A percentile compares a stretch with the other conserved stretches of the same genome.
These are phyloP conservation scores for Sarocladiaceae sp. DNA, from an alignment of 2,329 filamentous ascomycete genomes.

Conservation along the genomic window DNA sequence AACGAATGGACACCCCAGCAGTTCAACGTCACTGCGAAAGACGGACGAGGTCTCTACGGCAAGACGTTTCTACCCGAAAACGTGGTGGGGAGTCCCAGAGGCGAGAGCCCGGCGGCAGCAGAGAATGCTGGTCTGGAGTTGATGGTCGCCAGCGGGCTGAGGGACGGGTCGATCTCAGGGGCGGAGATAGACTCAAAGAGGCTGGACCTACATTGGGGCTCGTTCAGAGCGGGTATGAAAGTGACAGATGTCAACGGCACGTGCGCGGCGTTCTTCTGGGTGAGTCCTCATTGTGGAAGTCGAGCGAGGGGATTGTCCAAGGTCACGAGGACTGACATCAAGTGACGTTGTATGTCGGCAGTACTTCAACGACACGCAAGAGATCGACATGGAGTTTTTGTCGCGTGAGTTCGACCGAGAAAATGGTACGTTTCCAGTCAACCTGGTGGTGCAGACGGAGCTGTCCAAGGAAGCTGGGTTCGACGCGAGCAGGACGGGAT, in stretches of 20 bases:
- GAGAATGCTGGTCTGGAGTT: constrained; percentile 50
- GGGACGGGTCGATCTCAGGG: constrained; percentile 48
- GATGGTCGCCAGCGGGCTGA: constrained; percentile 40
- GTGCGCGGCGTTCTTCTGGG: constrained; percentile 76
- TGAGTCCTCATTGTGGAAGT: constrained; percentile 27
- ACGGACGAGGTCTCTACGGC: constrained; percentile 57
- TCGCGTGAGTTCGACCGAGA: constrained; percentile 53
- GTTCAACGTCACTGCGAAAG: constrained; percentile 57
- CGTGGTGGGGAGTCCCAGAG: constrained; percentile 47
- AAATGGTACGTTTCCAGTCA: constrained; percentile 52
- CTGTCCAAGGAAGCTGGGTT: constrained; percentile 52
- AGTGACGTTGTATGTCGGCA: constrained; percentile 23
- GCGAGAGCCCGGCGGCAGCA: constrained; percentile 35
- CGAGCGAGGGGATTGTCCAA: neutral
- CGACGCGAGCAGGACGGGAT: constrained; percentile 53
- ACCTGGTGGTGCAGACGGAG: constrained; percentile 68
- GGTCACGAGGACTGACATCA: neutral
- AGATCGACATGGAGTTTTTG: constrained; percentile 77
- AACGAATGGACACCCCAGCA: constrained; percentile 60
- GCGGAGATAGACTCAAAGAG: constrained; percentile 59
- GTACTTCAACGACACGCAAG: constrained; percentile 74
- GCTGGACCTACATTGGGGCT: constrained; percentile 61
- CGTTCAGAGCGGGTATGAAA: constrained; percentile 62
- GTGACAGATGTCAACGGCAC: constrained; percentile 56
- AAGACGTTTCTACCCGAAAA: constrained; percentile 56